Conservation (phyloP, 179 eudicot genomes). For the Spergularia azorica region DNA sequence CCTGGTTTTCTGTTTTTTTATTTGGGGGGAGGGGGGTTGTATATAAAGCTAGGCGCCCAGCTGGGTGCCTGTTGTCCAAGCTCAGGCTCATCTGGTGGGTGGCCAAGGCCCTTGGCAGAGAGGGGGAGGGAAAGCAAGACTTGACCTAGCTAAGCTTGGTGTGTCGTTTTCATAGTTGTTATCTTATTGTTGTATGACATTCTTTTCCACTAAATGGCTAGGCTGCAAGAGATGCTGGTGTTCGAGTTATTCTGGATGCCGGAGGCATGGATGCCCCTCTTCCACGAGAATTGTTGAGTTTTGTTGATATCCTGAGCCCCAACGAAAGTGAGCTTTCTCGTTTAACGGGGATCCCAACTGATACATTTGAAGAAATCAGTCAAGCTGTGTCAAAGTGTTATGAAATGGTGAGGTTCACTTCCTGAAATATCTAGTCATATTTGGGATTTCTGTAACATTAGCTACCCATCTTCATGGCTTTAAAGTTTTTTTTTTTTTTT, state of each 20-base stretch:
- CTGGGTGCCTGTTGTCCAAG: no score
- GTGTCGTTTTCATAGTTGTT: background rate
- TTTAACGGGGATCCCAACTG: constrained; percentile 75
- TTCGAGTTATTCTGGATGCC: constrained; percentile 81
- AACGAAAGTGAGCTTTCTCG: constrained; percentile 93
- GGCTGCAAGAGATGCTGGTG: constrained; percentile 79
- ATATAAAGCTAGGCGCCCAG: no score
- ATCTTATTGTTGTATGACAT: background rate
- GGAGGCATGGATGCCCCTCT: constrained; percentile 91
- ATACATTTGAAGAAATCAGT: constrained; percentile 67
- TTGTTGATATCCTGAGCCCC: constrained; percentile 74
- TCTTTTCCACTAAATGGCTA: constrained; percentile 26
- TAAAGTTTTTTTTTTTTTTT: no score
- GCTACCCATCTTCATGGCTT: background rate
- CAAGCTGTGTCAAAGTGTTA: constrained; percentile 72
- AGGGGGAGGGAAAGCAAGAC: no score
- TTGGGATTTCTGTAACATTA: background rate
- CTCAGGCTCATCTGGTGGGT: no score
- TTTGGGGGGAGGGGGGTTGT: no score
- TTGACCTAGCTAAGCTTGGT: background rate
- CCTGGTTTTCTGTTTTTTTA: no score
- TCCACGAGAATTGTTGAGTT: constrained; percentile 61
- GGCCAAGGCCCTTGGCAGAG: no score
- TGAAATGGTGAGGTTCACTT: constrained; percentile 56
- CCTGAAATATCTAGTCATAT: background rate